Evolutionary conservation across 805 yeast genomes (phyloP).

Genomic region (Candida gorgasii): DNA sequence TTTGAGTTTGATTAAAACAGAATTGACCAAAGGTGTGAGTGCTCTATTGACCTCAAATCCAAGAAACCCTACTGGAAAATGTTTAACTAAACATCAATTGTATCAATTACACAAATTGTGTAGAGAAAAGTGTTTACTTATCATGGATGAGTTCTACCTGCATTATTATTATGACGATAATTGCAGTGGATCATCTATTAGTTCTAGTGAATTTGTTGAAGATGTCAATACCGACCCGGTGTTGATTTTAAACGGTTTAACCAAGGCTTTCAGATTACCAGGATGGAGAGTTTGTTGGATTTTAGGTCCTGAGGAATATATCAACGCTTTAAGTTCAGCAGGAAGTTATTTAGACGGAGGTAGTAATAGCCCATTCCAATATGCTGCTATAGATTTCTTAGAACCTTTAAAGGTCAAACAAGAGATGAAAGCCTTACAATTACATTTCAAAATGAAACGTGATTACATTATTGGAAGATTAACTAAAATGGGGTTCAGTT

Average conservation of each 20-base stretch:
- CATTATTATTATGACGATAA: slow-evolving; percentile 57
- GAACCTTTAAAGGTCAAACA: slow-evolving; percentile 49
- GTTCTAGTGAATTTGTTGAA: slow-evolving; percentile 51
- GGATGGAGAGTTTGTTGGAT: slow-evolving; percentile 70
- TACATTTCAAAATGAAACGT: slow-evolving; percentile 56
- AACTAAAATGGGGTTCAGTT: slow-evolving; percentile 53
- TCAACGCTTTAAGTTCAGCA: slow-evolving; percentile 54
- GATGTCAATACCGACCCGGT: slow-evolving; percentile 62
- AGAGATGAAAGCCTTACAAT: slow-evolving; percentile 59
- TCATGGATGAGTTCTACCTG: slow-evolving; percentile 65
- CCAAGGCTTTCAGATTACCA: slow-evolving; percentile 61
- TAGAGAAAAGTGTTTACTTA: slow-evolving; percentile 52
- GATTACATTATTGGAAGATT: slow-evolving; percentile 54
- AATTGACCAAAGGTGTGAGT: slow-evolving; percentile 56
- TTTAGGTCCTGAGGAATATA: slow-evolving; percentile 61
- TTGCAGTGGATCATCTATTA: slow-evolving; percentile 52
- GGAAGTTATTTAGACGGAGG: slow-evolving; percentile 66
- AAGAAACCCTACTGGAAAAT: slow-evolving; percentile 61
- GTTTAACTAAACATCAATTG: slow-evolving; percentile 50
- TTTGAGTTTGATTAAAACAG: slow-evolving; percentile 51
- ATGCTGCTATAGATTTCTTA: slow-evolving; percentile 56
- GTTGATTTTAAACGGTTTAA: slow-evolving; percentile 57
- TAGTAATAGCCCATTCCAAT: slow-evolving; percentile 60
- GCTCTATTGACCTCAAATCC: slow-evolving; percentile 62
- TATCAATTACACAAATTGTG: slow-evolving; percentile 52